Conservation (phyloP, 192 early-diverging fungal genomes). For the Cetraspora pellucida region DNA sequence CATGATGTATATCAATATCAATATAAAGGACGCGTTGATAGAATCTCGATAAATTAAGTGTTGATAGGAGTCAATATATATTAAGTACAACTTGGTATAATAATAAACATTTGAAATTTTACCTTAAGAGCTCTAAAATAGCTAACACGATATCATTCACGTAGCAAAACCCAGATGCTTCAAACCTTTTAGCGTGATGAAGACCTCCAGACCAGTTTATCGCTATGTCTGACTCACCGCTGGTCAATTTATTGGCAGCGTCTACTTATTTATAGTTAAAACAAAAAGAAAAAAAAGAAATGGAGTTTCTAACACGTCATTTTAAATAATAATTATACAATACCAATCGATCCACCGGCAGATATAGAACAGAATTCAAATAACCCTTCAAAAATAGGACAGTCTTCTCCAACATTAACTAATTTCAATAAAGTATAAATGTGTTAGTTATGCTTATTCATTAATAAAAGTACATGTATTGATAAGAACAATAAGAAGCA, state of each 20-base stretch:
- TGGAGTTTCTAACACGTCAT: not conserved
- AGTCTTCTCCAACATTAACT: constrained; percentile 90
- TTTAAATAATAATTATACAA: not conserved
- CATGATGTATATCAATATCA: constrained; percentile 91
- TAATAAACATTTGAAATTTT: not conserved
- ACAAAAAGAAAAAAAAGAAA: not conserved
- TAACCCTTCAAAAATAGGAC: constrained; percentile 94
- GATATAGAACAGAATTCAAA: constrained; percentile 94
- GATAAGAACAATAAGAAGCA: not conserved
- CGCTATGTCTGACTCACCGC: constrained; percentile 64
- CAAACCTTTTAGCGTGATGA: constrained; percentile 80
- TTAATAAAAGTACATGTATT: not conserved
- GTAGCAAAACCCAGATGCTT: constrained; percentile 94
- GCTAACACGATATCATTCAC: constrained; percentile 93
- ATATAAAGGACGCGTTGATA: constrained; percentile 94
- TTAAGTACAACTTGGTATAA: not conserved
- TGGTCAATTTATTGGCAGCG: constrained; percentile 66
- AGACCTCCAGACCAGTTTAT: constrained; percentile 93
- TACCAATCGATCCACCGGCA: constrained; percentile 84
- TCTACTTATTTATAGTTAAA: constrained; percentile 36
- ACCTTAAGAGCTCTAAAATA: constrained; percentile 70
- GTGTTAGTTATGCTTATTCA: not conserved
- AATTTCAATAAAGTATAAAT: not conserved
- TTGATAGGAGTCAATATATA: not conserved
- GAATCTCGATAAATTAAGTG: constrained; percentile 38